These are phyloP conservation scores for Cardamine resedifolia DNA, from an alignment of 345 rosid genomes.

Conservation along the genomic window DNA sequence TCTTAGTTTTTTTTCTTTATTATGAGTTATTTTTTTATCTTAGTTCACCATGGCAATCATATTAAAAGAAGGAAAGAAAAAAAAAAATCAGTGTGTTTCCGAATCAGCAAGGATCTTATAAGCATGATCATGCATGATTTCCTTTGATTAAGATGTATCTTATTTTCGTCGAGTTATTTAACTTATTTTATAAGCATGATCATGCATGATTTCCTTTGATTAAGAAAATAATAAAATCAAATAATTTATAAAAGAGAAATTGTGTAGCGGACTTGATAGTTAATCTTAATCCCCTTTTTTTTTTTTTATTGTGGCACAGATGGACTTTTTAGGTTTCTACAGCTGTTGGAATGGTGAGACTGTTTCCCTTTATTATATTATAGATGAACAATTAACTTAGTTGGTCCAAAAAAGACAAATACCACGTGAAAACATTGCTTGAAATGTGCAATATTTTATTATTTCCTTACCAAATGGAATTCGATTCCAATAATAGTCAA, in stretches of 20 bases:
- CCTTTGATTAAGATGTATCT: too few species aligned
- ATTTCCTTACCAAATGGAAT: not conserved
- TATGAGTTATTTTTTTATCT: too few species aligned
- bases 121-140: too few species aligned
- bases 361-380: not conserved
- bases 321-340: constrained; percentile 50
- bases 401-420: not conserved
- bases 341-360: constrained; percentile 51
- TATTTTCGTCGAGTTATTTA: too few species aligned
- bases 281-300: too few species aligned
- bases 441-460: not conserved
- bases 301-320: constrained; percentile 38
- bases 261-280: not conserved
- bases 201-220: constrained; percentile 15
- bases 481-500: not conserved
- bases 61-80: too few species aligned
- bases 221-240: not conserved
- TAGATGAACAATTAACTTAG: not conserved
- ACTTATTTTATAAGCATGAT: too few species aligned
- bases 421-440: constrained; percentile 13
- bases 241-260: not conserved
- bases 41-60: too few species aligned
- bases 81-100: too few species aligned
- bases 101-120: too few species aligned
- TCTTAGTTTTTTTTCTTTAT: too few species aligned